Evolutionary conservation across 225 moss, liverwort and hornwort species (phyloP), one percentile per base, ranked within the genome.

Genomic region (Polytrichum commune): DNA sequence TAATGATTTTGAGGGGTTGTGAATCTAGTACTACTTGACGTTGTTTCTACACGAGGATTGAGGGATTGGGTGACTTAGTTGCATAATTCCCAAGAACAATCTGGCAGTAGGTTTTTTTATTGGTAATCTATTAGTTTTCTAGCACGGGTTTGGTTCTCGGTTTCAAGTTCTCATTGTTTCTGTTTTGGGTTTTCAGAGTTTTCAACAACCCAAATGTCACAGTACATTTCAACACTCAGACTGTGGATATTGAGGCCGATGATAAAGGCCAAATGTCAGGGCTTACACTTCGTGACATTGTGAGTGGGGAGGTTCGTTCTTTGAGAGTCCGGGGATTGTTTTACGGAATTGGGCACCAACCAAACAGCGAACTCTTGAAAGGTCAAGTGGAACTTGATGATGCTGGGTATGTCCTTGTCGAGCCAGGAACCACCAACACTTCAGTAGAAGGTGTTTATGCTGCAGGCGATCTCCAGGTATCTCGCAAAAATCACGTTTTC

Each of bases 391-490:
- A 98, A 18, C 83, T 98, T 53, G 97, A 98, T 62, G 94, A 94
- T 18, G 88, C 93, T 26, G 94, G 94, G 10, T 97, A 97, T 72
- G 97, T 97, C 67, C 55, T 77, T 29, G 94, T 90, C 20, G 92
- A 92, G 71, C 88, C 90, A 5, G 97, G 97, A 54, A 86, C 84
- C 19, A 89, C 82, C 62, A 86, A 92, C 69, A 97, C 97, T 19
- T 88, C 92, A 9, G 88, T 97, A 22, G 94, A 94, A 63, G 97
- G 97, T 18, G 92, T 97, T 24, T 97, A 83, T 70, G 97, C 97
- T 62, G 97, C 97, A 24, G 97, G 97, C 56, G 97, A 97, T 76
- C 84, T 97, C 62, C 97, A 97, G 96, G 96, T 96, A 79, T 19
- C 19, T 22, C 22, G 66, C 30, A 33, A 26, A 18, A 46, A 16